These are phyloP conservation scores for Sugiyamaella qingdaonensis DNA, from an alignment of 805 yeast genomes.

Conservation along the genomic window DNA sequence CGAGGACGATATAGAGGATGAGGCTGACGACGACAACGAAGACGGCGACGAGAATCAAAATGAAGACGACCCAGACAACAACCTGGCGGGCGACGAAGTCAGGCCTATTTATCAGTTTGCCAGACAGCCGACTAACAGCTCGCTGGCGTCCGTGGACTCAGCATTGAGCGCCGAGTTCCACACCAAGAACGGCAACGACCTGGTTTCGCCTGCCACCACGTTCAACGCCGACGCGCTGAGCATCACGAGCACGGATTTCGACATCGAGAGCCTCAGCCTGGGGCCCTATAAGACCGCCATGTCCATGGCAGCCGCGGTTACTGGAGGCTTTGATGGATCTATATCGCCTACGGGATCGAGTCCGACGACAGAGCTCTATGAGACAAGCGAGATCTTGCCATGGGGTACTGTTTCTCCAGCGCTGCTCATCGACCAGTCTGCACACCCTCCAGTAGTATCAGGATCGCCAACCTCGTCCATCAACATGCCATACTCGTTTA, in stretches of 20 bases:
- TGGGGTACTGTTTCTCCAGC: slow-evolving; percentile 20
- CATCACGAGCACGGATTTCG: slow-evolving; percentile 3
- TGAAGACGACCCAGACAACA: not conserved
- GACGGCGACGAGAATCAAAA: not conserved
- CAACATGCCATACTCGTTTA: not conserved
- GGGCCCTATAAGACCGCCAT: slow-evolving; percentile 17
- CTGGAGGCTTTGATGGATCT: slow-evolving; percentile 8
- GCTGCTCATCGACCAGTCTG: slow-evolving; percentile 6
- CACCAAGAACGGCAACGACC: not conserved
- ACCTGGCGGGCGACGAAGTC: not conserved
- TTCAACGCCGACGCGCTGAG: not conserved
- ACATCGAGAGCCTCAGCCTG: slow-evolving; percentile 5
- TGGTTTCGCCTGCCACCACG: not conserved
- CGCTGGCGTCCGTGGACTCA: not conserved
- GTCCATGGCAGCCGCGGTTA: slow-evolving; percentile 19
- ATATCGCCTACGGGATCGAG: slow-evolving; percentile 6
- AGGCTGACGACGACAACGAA: not conserved
- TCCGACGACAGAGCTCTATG: slow-evolving; percentile 10
- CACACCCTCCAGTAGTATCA: not conserved
- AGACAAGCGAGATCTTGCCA: slow-evolving; percentile 7
- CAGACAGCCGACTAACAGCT: not conserved
- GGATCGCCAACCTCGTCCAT: slow-evolving; percentile 2
- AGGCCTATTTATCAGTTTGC: not conserved
- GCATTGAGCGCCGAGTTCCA: slow-evolving; percentile 1
- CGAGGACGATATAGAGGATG: slow-evolving; percentile 6